Base-by-base conservation (phyloP, 2,329 filamentous ascomycete species). In the Epichloe aotearoae region DNA sequence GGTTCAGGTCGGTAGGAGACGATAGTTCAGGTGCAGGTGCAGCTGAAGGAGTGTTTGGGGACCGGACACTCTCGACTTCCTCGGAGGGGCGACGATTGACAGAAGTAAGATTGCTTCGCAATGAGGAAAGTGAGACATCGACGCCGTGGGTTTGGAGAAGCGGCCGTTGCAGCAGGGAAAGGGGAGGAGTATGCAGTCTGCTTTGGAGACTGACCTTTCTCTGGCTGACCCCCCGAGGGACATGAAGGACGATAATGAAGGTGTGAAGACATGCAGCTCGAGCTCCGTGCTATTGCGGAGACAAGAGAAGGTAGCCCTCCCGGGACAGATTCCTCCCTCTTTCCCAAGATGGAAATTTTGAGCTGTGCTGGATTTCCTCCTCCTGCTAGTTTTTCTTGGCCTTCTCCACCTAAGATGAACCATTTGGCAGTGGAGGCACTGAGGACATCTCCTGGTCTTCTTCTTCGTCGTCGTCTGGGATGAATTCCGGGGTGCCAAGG, bases 401-500 rank as follows among this genome's bases (percentile, higher is more conserved):
- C 17, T 40, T 4, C 37, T 23, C 34, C 17, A 33, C 44, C 55
- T 62, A 68, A 49, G 63, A 58, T 49, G 58, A 55, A 14, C 67
- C 66, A 53, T 69, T 69, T 33, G 74, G 73, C 47, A 77, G 55
- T 42, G 66, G 61, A n/a, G 75, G 75, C 45, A 73, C 61, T 42
- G 69, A 62, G 17, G 70, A 69, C 50, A 66, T 61, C 10, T 54
- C 59, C 10, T 53, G 56, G 8, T 66, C 76, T 15, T 80, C 63
- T 7, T 61, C 63, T 4, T 67, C 76, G 14, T 80, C 79, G 43
- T 82, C 80, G 41, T 79, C 80, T 46, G 81, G 79, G 45, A 84
- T 60, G 3, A 79, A 73, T 61, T 86, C 83, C 3, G 84, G 81
- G 61, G 88, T 84, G 14, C 88, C 90, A 57, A 98, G 78, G 49